Conservation (phyloP, 2,329 filamentous ascomycete genomes). For the Calonectria naviculata region DNA sequence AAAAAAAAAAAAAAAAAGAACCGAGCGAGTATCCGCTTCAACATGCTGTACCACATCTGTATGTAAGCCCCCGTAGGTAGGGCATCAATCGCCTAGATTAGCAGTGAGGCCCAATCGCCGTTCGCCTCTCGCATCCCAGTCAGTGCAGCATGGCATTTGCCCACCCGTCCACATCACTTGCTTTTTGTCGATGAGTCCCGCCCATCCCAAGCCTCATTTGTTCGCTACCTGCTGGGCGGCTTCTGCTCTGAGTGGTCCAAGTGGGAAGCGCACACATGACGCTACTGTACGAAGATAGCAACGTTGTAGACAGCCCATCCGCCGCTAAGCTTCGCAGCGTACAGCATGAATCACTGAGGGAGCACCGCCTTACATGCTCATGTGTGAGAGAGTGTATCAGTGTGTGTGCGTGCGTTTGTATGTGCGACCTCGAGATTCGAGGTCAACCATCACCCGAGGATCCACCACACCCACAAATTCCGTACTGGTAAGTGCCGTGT, state of each 20-base stretch:
- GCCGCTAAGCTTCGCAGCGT: not conserved
- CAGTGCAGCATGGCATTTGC: constrained; percentile 26
- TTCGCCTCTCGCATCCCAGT: constrained; percentile 18
- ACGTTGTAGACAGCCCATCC: constrained; percentile 10
- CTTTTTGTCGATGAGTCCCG: constrained; percentile 22
- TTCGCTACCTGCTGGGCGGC: constrained; percentile 27
- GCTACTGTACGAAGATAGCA: constrained; percentile 36
- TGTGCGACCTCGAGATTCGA: not conserved
- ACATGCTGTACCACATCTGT: constrained; percentile 5
- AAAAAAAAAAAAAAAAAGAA: no score
- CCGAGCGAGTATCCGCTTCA: not conserved
- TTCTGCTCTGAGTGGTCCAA: constrained; percentile 30
- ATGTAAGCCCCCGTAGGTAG: constrained; percentile 22
- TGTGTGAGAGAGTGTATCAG: not conserved
- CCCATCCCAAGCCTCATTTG: constrained; percentile 28
- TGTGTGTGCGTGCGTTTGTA: not conserved
- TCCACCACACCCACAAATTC: constrained; percentile 10
- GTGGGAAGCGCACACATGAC: constrained; percentile 33
- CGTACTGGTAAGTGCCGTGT: constrained; percentile 23
- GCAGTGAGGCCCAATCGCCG: constrained; percentile 29
- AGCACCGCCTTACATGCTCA: not conserved
- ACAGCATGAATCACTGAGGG: constrained; percentile 11
- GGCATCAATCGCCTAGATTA: constrained; percentile 29
- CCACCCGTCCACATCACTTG: constrained; percentile 25
- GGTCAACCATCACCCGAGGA: not conserved